Evolutionary conservation across 2,329 filamentous ascomycete species (phyloP).

Genomic region (Calonectria crousiana): DNA sequence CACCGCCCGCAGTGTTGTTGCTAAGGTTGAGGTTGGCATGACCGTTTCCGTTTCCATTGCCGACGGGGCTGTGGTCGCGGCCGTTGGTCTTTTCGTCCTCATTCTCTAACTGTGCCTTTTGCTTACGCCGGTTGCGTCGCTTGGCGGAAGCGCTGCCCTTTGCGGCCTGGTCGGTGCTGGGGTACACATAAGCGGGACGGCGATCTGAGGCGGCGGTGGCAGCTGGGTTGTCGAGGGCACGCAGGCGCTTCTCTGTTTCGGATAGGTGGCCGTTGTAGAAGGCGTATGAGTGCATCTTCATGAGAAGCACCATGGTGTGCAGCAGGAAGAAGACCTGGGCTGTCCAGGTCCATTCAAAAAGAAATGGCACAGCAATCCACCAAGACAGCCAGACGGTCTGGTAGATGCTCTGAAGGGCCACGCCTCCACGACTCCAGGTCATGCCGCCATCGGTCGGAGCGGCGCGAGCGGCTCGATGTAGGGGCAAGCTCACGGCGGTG

Average conservation of each 20-base stretch:
- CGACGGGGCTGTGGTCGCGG: slow-evolving; percentile 32
- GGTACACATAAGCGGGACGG: slow-evolving; percentile 82
- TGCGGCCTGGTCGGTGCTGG: slow-evolving; percentile 62
- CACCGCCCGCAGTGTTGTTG: slow-evolving; percentile 18
- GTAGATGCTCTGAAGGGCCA: slow-evolving; percentile 84
- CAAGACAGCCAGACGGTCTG: slow-evolving; percentile 83
- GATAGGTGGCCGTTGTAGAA: slow-evolving; percentile 98
- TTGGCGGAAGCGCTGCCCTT: slow-evolving; percentile 36
- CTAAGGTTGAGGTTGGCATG: slow-evolving; percentile 34
- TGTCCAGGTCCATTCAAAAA: slow-evolving; percentile 94
- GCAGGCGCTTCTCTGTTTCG: slow-evolving; percentile 85
- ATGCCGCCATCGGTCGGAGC: slow-evolving; percentile 64
- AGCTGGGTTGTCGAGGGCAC: slow-evolving; percentile 80
- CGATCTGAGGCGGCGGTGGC: slow-evolving; percentile 69
- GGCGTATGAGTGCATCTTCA: slow-evolving; percentile 99
- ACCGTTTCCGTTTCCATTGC: slow-evolving; percentile 41
- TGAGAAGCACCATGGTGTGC: slow-evolving; percentile 90
- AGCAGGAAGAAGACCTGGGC: slow-evolving; percentile 94
- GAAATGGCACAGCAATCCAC: slow-evolving; percentile 89
- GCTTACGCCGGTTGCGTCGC: slow-evolving; percentile 32
- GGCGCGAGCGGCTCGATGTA: slow-evolving; percentile 76
- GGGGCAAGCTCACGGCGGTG: slow-evolving; percentile 77
- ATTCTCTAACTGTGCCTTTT: slow-evolving; percentile 16
- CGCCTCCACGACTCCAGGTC: slow-evolving; percentile 83
- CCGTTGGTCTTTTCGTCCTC: background rate